Percentiles rank a stretch among this genome's conserved stretches.
These are phyloP conservation scores for Clonostachys chloroleuca DNA, from an alignment of 2,329 filamentous ascomycete species.

Conservation along the genomic window DNA sequence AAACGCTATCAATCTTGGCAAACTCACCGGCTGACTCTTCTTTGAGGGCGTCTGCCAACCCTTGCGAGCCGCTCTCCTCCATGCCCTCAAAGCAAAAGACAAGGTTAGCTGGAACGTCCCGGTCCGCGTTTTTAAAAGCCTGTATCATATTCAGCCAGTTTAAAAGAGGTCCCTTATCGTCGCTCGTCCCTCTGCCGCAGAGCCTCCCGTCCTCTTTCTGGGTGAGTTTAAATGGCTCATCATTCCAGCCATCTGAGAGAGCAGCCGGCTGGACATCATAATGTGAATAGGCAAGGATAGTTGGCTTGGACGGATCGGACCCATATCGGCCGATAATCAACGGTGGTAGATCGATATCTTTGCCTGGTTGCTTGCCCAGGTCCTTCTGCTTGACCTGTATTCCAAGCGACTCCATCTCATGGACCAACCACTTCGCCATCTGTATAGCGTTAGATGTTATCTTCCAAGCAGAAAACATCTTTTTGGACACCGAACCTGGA, in stretches of 20 bases:
- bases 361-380: slow-evolving; percentile 87
- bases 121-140: slow-evolving; percentile 89
- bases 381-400: slow-evolving; percentile 82
- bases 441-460: slow-evolving; percentile 72
- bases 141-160: slow-evolving; percentile 98
- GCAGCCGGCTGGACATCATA: slow-evolving; percentile 97
- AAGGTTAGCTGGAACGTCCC: slow-evolving; percentile 95
- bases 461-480: too few relatives aligned
- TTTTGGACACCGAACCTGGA: too few relatives aligned
- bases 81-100: slow-evolving; percentile 99
- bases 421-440: slow-evolving; percentile 90
- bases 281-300: slow-evolving; percentile 95
- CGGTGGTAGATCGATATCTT: slow-evolving; percentile 87
- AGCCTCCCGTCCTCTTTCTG: slow-evolving; percentile 90
- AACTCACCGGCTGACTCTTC: slow-evolving; percentile 92
- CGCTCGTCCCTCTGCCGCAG: slow-evolving; percentile 92
- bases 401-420: slow-evolving; percentile 78
- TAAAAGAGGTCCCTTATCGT: slow-evolving; percentile 97
- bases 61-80: slow-evolving; percentile 98
- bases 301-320: slow-evolving; percentile 86
- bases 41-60: slow-evolving; percentile 89
- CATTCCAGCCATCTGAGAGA: slow-evolving; percentile 91
- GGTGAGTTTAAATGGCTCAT: slow-evolving; percentile 85
- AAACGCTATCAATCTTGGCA: slow-evolving; percentile 91
- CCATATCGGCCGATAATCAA: slow-evolving; percentile 91